These are phyloP conservation scores for Candida sp. DNA, from an alignment of 1,139 yeast species.

Conservation along the genomic window DNA sequence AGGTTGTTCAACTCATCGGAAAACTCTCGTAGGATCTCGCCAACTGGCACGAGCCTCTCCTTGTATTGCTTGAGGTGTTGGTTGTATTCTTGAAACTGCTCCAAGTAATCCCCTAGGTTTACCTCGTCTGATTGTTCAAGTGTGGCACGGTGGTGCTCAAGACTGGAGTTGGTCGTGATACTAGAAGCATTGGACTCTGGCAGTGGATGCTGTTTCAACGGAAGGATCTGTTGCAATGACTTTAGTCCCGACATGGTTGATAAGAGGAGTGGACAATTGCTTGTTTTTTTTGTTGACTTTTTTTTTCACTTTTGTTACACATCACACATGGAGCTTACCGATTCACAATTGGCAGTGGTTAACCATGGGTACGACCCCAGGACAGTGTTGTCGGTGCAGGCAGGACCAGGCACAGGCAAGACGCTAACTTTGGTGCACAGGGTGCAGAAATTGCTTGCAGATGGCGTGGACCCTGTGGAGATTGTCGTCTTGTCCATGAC, in stretches of 20 bases:
- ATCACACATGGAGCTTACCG: slow-evolving; percentile 8
- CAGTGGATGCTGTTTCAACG: slow-evolving; percentile 5
- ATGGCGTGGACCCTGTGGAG: slow-evolving; percentile 50
- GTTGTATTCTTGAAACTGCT: slow-evolving; percentile 35
- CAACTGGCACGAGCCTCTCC: slow-evolving; percentile 38
- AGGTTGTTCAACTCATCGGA: slow-evolving; percentile 60
- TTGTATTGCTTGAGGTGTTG: slow-evolving; percentile 40
- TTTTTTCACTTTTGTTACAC: background rate
- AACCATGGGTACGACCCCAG: slow-evolving; percentile 13
- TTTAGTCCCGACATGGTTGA: slow-evolving; percentile 10
- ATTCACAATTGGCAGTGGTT: slow-evolving; percentile 11
- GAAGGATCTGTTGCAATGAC: slow-evolving; percentile 12
- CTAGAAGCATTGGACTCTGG: background rate
- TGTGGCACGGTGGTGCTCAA: slow-evolving; percentile 12
- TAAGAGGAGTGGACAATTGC: background rate
- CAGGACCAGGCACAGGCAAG: slow-evolving; percentile 85
- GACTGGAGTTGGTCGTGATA: slow-evolving; percentile 4
- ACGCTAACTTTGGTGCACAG: slow-evolving; percentile 64
- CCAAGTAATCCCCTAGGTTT: slow-evolving; percentile 8
- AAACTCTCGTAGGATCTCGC: slow-evolving; percentile 51
- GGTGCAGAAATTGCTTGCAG: slow-evolving; percentile 50
- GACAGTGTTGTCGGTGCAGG: slow-evolving; percentile 51
- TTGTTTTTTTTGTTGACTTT: slow-evolving; percentile 1
- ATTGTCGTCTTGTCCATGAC: slow-evolving; percentile 73
- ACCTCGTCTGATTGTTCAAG: slow-evolving; percentile 8